Evolutionary conservation across 495 filamentous ascomycete genomes (phyloP).

Genomic region (Cairneyella variabilis): DNA sequence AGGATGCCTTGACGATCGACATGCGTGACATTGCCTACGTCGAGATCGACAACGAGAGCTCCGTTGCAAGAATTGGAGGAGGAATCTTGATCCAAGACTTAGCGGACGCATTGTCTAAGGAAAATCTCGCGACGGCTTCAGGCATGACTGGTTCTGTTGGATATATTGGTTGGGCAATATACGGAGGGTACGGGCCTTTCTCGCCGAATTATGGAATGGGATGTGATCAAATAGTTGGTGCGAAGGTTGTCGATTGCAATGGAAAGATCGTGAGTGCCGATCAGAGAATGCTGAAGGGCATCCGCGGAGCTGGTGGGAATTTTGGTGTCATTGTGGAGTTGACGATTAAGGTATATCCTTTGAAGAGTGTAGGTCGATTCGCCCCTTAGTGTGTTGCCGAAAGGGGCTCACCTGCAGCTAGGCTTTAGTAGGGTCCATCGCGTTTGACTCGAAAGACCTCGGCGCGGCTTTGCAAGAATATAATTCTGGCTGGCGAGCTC

Average conservation of each 20-base stretch:
- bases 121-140: constrained; percentile 30
- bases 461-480: constrained; percentile 20
- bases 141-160: constrained; percentile 30
- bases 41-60: constrained; percentile 22
- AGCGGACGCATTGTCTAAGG: constrained; percentile 22
- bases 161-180: constrained; percentile 35
- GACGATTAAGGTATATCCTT: constrained; percentile 24
- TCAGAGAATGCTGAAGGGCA: constrained; percentile 30
- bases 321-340: constrained; percentile 40
- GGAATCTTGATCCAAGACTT: constrained; percentile 32
- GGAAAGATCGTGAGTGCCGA: constrained; percentile 34
- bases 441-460: constrained; percentile 31
- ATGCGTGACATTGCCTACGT: constrained; percentile 36
- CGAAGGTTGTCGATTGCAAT: constrained; percentile 32
- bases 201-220: constrained; percentile 32
- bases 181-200: constrained; percentile 38
- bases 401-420: constrained; percentile 7
- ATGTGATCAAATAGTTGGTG: constrained; percentile 37
- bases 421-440: constrained; percentile 32
- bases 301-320: constrained; percentile 36
- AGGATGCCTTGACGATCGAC: constrained; percentile 33
- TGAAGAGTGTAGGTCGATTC: constrained; percentile 26
- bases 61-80: constrained; percentile 34
- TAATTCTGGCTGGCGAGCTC: constrained; percentile 24
- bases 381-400: not conserved